phyloP scores from a whole-genome alignment of 352 stramenopile genomes.

The Globisporangium echinulatum region DNA sequence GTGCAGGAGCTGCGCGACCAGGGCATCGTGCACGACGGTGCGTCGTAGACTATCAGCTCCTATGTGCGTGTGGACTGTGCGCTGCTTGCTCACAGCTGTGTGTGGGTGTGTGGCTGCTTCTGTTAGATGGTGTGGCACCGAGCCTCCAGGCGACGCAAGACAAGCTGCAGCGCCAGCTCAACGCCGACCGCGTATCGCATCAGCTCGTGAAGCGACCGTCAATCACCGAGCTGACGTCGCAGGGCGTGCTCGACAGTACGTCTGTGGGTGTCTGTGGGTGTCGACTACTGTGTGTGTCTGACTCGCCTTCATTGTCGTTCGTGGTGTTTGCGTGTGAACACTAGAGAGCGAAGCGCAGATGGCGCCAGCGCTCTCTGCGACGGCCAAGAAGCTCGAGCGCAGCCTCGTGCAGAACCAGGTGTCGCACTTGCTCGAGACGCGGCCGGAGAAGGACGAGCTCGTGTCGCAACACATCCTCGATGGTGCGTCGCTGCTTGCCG shows the following conservation, averaged over 20 bases:
- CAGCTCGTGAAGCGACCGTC: constrained; percentile 69
- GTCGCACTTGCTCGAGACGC: constrained; percentile 66
- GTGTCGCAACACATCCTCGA: constrained; percentile 69
- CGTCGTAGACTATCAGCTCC: not conserved
- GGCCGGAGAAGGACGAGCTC: constrained; percentile 73
- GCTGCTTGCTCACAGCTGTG: not conserved
- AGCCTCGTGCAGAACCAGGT: constrained; percentile 80
- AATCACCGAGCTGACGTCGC: constrained; percentile 44
- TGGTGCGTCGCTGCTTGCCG: constrained; percentile 18
- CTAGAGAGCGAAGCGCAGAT: constrained; percentile 48
- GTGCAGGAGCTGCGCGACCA: constrained; percentile 70
- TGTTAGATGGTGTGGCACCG: constrained; percentile 52
- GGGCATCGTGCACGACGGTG: constrained; percentile 54
- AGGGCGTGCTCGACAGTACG: constrained; percentile 53
- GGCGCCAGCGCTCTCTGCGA: constrained; percentile 57
- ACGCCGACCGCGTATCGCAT: constrained; percentile 66
- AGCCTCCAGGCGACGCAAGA: constrained; percentile 78
- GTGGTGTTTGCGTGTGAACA: too few relatives aligned
- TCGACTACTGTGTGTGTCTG: not conserved
- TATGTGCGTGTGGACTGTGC: not conserved
- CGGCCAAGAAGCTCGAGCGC: constrained; percentile 72
- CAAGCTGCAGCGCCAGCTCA: constrained; percentile 66
- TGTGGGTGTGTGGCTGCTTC: not conserved
- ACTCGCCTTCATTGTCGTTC: not conserved
- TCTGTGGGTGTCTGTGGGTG: not conserved